Base-by-base conservation (phyloP, 2,329 filamentous ascomycete genomes). In the Dendrostoma leiphaemia region DNA sequence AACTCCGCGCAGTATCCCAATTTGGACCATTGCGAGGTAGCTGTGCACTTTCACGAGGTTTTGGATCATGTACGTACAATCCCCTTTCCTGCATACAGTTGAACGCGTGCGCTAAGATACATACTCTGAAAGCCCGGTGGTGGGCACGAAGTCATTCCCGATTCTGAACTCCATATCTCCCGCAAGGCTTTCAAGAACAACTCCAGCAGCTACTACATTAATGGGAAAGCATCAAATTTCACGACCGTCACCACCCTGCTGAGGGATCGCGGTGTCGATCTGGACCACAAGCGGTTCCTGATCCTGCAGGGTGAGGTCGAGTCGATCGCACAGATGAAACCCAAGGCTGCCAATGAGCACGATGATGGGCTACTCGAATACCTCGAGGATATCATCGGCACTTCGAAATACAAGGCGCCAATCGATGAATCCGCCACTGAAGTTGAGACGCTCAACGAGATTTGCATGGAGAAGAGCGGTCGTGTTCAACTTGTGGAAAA, bases 291-390 rank as follows among this genome's bases (percentile, higher is more conserved):
- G 74, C 90, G 94, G 57, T 99, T 99, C 74, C 75, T 99, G 51
- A 99, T 99, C 66, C 76, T 99, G 10, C 94, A 99, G 71, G 94
- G 94, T 66, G 94, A 99, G 69, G 94, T 99, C 56, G 94, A 99
- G 70, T 97, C 93, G 0, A 99, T 99, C 67, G 93, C 94, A 6
- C 94, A 97, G 72, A 99, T 99, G 94, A 99, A 99, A 72, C 81
- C 95, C 17, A 99, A 99, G 71, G 94, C 95, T 4, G 86, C 82
- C 38, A 93, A 90, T 63, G 94, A 99, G 69, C 93, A 97, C 66
- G 94, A 99, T 58, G 94, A 99, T 65, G 94, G 94, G 12, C 81
- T 99, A 3, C 79, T 99, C 17, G 94, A 99, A 70, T 99, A 99
- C 61, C 83, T 99, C 0, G 94, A 99, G 69, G 94, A 99, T 65